These are phyloP conservation scores for Trichophyton equinum DNA, from an alignment of 2,329 filamentous ascomycete species.

Conservation along the genomic window DNA sequence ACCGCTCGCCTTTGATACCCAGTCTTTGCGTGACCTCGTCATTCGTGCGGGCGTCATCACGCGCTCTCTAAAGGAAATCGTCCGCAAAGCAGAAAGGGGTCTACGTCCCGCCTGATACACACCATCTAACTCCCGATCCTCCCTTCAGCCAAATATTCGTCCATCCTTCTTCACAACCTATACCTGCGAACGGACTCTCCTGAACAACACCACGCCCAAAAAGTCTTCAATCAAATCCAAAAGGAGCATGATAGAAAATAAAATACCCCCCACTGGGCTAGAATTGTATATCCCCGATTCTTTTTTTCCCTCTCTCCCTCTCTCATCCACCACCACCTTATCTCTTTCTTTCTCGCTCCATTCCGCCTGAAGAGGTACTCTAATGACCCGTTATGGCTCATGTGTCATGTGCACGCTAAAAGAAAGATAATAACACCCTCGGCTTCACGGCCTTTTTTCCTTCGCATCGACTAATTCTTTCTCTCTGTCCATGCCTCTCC, in stretches of 20 bases:
- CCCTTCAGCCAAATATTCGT: constrained; percentile 39
- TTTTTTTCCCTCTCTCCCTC: background rate
- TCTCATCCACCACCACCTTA: background rate
- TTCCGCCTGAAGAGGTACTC: background rate
- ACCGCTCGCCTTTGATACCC: constrained; percentile 57
- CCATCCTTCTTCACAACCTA: constrained; percentile 18
- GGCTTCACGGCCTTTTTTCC: background rate
- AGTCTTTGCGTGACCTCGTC: constrained; percentile 51
- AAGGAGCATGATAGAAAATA: background rate
- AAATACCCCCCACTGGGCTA: background rate
- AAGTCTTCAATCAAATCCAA: background rate
- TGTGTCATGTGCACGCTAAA: background rate
- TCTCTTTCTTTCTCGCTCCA: background rate
- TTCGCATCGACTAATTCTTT: background rate
- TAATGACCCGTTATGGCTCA: constrained; percentile 4
- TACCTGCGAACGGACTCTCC: background rate
- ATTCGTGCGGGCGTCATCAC: constrained; percentile 38
- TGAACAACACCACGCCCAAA: background rate
- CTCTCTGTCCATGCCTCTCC: constrained; percentile 1
- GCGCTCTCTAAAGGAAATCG: constrained; percentile 37
- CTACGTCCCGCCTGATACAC: constrained; percentile 16
- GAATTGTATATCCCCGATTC: background rate
- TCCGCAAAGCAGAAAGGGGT: constrained; percentile 40
- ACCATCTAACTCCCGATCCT: constrained; percentile 26
- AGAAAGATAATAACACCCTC: background rate